phyloP scores from a whole-genome alignment of 192 early-diverging fungal species.

The Borealophlyctis nickersoniae region DNA sequence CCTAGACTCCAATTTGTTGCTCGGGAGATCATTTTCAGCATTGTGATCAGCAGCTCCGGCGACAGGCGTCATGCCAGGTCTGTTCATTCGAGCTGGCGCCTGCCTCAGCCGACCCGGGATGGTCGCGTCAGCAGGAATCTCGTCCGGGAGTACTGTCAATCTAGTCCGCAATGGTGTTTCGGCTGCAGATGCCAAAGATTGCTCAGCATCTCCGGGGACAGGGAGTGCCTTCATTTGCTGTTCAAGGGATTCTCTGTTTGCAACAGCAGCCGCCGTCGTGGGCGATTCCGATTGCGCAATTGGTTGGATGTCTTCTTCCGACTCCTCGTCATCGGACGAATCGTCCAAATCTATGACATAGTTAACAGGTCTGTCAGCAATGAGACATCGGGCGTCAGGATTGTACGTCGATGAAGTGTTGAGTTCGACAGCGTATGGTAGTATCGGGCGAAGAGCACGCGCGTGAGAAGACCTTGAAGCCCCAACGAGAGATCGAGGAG shows the following conservation, averaged over 20 bases:
- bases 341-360: slow-evolving; percentile 24
- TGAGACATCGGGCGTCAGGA: background rate
- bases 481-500: background rate
- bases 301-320: background rate
- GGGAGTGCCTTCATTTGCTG: slow-evolving; percentile 12
- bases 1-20: too few relatives aligned
- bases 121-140: too few relatives aligned
- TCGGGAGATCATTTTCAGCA: too few relatives aligned
- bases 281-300: background rate
- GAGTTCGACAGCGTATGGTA: slow-evolving; percentile 5
- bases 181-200: too few relatives aligned
- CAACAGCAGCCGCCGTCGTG: background rate
- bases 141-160: too few relatives aligned
- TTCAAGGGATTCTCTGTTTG: slow-evolving; percentile 4
- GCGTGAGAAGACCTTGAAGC: background rate
- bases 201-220: too few relatives aligned
- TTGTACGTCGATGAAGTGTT: slow-evolving; percentile 1
- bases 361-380: slow-evolving; percentile 6
- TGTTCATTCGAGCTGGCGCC: too few relatives aligned
- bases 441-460: too few relatives aligned
- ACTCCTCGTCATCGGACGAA: slow-evolving; percentile 5
- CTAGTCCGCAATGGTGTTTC: too few relatives aligned
- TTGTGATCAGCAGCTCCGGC: too few relatives aligned
- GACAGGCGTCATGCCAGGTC: too few relatives aligned
- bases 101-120: too few relatives aligned